Evolutionary conservation across 306 rosid species (phyloP).

Genomic region (Hippophae tibetana): DNA sequence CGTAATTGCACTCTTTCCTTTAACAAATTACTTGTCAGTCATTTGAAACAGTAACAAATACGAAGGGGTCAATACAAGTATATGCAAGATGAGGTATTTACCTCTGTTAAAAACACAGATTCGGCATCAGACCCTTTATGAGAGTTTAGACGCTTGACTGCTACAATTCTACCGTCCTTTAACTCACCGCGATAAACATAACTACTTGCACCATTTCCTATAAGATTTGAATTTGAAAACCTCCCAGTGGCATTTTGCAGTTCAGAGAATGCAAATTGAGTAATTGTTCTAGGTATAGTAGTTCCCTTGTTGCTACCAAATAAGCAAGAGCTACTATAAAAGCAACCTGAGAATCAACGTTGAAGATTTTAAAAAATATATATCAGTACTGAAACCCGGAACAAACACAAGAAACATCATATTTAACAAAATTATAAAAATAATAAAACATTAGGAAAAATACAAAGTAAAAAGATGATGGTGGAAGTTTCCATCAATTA

Average conservation of each 20-base stretch:
- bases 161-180: slow-evolving; percentile 57
- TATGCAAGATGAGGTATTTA: slow-evolving; percentile 24
- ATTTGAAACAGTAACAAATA: neutral
- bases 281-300: slow-evolving; percentile 49
- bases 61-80: slow-evolving; percentile 5
- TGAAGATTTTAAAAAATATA: neutral
- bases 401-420: slow-evolving; percentile 1
- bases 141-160: slow-evolving; percentile 67
- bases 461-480: neutral
- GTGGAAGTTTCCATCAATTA: no score
- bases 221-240: slow-evolving; percentile 67
- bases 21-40: no score
- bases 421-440: neutral
- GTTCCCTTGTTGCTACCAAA: slow-evolving; percentile 44
- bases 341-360: slow-evolving; percentile 48
- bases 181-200: slow-evolving; percentile 75
- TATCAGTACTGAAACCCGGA: neutral
- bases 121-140: slow-evolving; percentile 64
- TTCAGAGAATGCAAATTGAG: slow-evolving; percentile 65
- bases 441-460: slow-evolving; percentile 1
- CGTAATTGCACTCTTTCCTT: no score
- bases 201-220: slow-evolving; percentile 89
- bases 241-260: slow-evolving; percentile 74
- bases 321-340: slow-evolving; percentile 49
- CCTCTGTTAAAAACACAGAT: slow-evolving; percentile 67